A percentile compares a stretch with the other conserved stretches of the same genome.
Conservation (phyloP, 805 yeast species). For the Monosporozyma unispora region DNA sequence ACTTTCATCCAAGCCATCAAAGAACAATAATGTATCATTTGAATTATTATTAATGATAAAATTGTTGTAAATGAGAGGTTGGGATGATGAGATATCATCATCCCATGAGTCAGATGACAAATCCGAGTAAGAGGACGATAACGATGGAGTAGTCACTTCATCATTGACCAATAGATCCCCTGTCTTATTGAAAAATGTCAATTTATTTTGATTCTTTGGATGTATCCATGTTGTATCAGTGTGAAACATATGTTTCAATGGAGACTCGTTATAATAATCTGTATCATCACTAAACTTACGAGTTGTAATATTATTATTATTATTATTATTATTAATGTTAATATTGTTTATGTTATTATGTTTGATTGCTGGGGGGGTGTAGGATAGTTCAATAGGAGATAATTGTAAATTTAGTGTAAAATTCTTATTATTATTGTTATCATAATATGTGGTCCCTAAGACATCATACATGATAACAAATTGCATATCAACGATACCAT, state of each 20-base stretch:
- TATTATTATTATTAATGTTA: too few relatives aligned
- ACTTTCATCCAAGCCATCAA: neutral
- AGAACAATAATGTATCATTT: neutral
- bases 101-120: conserved; percentile 8
- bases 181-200: conserved; percentile 1
- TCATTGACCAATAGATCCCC: too few relatives aligned
- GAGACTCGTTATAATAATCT: conserved; percentile 29
- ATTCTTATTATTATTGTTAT: conserved; percentile 30
- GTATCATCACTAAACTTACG: conserved; percentile 27
- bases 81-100: neutral
- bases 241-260: conserved; percentile 27
- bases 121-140: conserved; percentile 7
- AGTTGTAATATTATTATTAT: too few relatives aligned
- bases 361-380: too few relatives aligned
- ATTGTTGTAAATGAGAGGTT: neutral
- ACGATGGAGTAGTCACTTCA: conserved; percentile 6
- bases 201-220: conserved; percentile 18
- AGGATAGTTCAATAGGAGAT: neutral
- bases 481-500: neutral
- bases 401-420: conserved; percentile 14
- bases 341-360: too few relatives aligned
- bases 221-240: conserved; percentile 18
- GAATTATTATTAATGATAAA: neutral
- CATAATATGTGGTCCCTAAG: conserved; percentile 29
- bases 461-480: conserved; percentile 12